Base-by-base conservation (phyloP, 345 rosid genomes). In the Toxicodendron radicans region DNA sequence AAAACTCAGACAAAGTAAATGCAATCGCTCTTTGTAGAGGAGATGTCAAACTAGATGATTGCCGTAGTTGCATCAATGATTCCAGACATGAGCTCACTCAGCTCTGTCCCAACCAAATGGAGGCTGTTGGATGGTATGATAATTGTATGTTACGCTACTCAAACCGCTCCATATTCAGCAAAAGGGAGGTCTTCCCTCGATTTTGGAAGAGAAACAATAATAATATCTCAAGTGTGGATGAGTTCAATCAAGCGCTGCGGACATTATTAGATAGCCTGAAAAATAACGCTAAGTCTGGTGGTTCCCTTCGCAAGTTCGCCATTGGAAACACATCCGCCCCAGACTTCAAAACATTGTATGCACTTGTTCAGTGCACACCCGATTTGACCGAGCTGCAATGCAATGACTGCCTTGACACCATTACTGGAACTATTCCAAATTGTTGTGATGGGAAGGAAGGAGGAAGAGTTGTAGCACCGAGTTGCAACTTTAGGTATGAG, bases 351-450 rank as follows among this genome's bases (percentile, higher is more conserved):
- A 70, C 59, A 1, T n/a, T 86, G 20, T 79, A 81, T 33, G 82
- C 77, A 48, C 70, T 79, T 18, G 82, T 79, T 48, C 87, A 83
- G 74, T 83, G 85, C 58, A 86, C 89, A 9, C 87, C 89, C 5
- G 84, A 84, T 65, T 71, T 82, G 71, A 48, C 80, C 0, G 4
- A 43, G 18, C 11, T 2, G 16, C 61, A 58, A 1, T 82, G 82
- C 73, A 51, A 2, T 7, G 69, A 71, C 58, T 78, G 84, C 66
- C 49, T 84, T 2, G 24, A 7, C 1, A 14, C 11, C 1, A 21
- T 59, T 27, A 16, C 73, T 16, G 58, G 21, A 20, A 3, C 3
- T 3, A 52, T 80, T 58, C 68, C 71, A 2, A 0, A 2, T 1
- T 54, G 54, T 13, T 79, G 79, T 49, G 24, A 23, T 10, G 58